These are phyloP conservation scores for Starmerella stellata DNA, from an alignment of 805 yeast genomes.

Conservation along the genomic window DNA sequence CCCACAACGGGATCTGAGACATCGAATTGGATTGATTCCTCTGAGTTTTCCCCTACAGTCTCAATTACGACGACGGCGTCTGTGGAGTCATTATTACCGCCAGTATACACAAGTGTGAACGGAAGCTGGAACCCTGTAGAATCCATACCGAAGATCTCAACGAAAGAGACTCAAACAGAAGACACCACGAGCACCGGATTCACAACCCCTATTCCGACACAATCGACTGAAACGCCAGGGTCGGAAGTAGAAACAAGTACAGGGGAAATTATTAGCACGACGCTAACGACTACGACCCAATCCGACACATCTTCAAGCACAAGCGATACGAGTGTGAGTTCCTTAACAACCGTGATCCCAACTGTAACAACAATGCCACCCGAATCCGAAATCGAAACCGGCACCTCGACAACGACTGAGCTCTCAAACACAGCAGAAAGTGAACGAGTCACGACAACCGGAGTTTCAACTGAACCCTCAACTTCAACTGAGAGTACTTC, in stretches of 20 bases:
- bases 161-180: not conserved
- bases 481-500: not conserved
- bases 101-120: not conserved
- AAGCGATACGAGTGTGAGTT: too few species aligned
- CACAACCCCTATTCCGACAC: too few species aligned
- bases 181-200: not conserved
- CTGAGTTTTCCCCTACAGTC: too few species aligned
- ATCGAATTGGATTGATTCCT: too few species aligned
- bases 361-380: too few species aligned
- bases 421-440: not conserved
- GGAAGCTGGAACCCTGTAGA: not conserved
- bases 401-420: not conserved
- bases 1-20: too few species aligned
- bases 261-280: not conserved
- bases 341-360: too few species aligned
- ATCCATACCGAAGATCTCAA: not conserved
- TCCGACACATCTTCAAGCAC: not conserved
- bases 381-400: too few species aligned
- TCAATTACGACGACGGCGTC: too few species aligned
- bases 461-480: not conserved
- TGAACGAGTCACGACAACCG: not conserved
- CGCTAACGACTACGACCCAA: not conserved
- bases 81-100: too few species aligned
- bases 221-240: too few species aligned
- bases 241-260: too few species aligned